Evolutionary conservation across 225 moss, liverwort and hornwort species (phyloP).

Genomic region (Pseudoscleropodium purum): DNA sequence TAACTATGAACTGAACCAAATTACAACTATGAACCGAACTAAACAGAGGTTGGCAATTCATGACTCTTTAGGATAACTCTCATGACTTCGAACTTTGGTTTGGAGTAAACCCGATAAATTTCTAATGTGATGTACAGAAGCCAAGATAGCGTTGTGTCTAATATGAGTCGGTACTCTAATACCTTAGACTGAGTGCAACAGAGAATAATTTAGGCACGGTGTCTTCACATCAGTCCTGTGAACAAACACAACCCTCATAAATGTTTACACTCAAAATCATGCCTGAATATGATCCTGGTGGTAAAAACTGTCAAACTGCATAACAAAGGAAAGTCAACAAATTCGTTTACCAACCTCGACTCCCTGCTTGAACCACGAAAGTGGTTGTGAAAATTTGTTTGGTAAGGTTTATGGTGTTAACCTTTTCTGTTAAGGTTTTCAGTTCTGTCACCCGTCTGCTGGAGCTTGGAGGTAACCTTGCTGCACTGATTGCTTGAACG

Average conservation of each 20-base stretch:
- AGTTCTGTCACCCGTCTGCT: neutral
- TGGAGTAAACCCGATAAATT: neutral
- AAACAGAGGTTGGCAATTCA: neutral
- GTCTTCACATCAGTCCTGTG: neutral
- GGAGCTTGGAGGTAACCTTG: slow-evolving; percentile 26
- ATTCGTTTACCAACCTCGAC: neutral
- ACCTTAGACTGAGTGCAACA: neutral
- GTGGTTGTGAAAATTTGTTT: neutral
- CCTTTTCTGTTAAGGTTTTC: neutral
- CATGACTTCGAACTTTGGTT: neutral
- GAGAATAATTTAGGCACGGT: no score
- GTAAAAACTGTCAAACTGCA: neutral
- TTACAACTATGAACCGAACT: neutral
- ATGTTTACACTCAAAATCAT: neutral
- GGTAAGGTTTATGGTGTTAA: no score
- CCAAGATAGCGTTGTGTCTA: neutral
- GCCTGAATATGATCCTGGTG: neutral
- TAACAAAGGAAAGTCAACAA: neutral
- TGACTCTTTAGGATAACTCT: neutral
- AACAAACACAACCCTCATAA: neutral
- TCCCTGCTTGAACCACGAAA: neutral
- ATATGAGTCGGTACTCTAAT: neutral
- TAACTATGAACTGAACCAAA: neutral
- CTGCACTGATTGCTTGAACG: slow-evolving; percentile 36
- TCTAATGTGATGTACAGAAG: neutral